Evolutionary conservation across 2,329 filamentous ascomycete species (phyloP).

Genomic region (Phaeoacremonium minimum): DNA sequence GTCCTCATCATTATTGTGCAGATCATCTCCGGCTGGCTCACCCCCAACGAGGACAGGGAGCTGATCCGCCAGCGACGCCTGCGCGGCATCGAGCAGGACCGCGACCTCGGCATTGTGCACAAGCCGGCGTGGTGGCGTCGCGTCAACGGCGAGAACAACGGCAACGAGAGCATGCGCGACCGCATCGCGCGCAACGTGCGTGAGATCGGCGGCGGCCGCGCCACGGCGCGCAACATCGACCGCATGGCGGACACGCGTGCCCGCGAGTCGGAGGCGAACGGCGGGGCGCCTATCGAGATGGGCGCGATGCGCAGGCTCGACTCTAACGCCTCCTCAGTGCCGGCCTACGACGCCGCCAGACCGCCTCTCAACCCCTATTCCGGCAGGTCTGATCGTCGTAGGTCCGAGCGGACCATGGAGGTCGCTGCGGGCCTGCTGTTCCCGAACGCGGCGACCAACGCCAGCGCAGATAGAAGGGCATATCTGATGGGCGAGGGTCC

Average conservation of each 20-base stretch:
- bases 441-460: conserved; percentile 29
- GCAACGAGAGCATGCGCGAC: conserved; percentile 41
- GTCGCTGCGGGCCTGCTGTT: conserved; percentile 43
- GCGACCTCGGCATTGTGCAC: conserved; percentile 54
- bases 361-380: conserved; percentile 26
- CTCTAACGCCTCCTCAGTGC: conserved; percentile 20
- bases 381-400: conserved; percentile 39
- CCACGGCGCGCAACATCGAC: conserved; percentile 37
- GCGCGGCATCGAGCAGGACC: conserved; percentile 51
- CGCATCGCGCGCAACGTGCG: conserved; percentile 50
- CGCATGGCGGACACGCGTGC: conserved; percentile 15
- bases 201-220: conserved; percentile 45
- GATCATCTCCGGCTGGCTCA: conserved; percentile 50
- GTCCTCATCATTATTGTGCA: conserved; percentile 54
- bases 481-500: conserved; percentile 40
- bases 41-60: conserved; percentile 66
- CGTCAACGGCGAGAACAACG: conserved; percentile 34
- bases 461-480: conserved; percentile 24
- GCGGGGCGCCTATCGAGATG: conserved; percentile 17
- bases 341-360: conserved; percentile 16
- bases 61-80: conserved; percentile 60
- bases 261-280: conserved; percentile 1
- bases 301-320: conserved; percentile 17
- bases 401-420: conserved; percentile 37
- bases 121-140: conserved; percentile 67